These are phyloP conservation scores for Orbilia quercus DNA, from an alignment of 2,329 filamentous ascomycete species.

Conservation along the genomic window DNA sequence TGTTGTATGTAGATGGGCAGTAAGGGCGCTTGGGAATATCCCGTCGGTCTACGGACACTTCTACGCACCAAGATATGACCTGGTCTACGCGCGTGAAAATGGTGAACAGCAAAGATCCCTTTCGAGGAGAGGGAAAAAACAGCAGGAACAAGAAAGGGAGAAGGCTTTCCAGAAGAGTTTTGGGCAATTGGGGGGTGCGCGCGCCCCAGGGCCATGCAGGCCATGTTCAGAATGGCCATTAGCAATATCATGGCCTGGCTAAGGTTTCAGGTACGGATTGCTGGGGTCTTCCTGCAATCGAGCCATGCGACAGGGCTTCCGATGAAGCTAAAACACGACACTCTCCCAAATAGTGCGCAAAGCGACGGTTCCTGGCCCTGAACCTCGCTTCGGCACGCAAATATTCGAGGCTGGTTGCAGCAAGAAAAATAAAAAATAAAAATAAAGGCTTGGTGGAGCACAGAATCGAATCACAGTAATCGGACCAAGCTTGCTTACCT, in stretches of 20 bases:
- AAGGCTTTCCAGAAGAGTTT: slow-evolving; percentile 28
- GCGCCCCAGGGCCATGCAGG: slow-evolving; percentile 20
- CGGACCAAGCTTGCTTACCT: background rate
- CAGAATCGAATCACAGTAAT: background rate
- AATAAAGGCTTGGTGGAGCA: background rate
- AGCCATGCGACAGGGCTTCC: slow-evolving; percentile 51
- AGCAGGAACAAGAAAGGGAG: slow-evolving; percentile 13
- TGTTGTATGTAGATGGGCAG: no score
- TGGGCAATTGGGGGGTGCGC: slow-evolving; percentile 14
- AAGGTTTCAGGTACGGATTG: slow-evolving; percentile 56
- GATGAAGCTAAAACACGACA: slow-evolving; percentile 33
- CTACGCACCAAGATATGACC: no score
- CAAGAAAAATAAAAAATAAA: background rate
- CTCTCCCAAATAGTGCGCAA: slow-evolving; percentile 28
- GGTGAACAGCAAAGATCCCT: background rate
- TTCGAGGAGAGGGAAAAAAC: background rate
- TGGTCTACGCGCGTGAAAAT: slow-evolving; percentile 14
- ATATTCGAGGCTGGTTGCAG: slow-evolving; percentile 35
- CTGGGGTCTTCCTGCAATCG: slow-evolving; percentile 32
- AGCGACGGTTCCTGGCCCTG: slow-evolving; percentile 36
- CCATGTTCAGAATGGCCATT: slow-evolving; percentile 2
- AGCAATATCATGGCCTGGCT: slow-evolving; percentile 10
- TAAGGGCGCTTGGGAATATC: slow-evolving; percentile 8
- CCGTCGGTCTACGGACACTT: slow-evolving; percentile 12
- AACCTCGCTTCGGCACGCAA: slow-evolving; percentile 44